phyloP scores from a whole-genome alignment of 225 moss, liverwort and hornwort species.

The Thuidium tamariscinum region DNA sequence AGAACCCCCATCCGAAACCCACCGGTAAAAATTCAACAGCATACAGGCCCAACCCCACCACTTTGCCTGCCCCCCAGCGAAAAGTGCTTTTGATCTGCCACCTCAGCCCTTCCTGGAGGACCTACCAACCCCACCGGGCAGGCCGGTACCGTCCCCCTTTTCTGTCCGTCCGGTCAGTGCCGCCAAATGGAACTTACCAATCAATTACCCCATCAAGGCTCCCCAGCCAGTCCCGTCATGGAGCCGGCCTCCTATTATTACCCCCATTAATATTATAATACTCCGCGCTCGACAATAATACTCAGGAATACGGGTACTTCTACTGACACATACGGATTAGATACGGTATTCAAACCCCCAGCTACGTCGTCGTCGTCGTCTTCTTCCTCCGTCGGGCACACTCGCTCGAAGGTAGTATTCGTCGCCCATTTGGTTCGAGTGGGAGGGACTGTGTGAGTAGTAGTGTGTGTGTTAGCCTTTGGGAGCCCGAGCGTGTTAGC shows the following conservation, averaged over 20 bases:
- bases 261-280: neutral
- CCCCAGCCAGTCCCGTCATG: neutral
- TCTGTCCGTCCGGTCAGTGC: neutral
- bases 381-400: neutral
- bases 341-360: neutral
- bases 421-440: neutral
- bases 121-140: neutral
- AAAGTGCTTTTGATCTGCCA: neutral
- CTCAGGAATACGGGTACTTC: accelerated
- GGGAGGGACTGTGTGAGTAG: neutral
- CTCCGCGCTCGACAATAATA: neutral
- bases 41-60: neutral
- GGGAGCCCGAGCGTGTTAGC: neutral
- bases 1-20: too few relatives aligned
- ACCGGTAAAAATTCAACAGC: neutral
- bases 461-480: neutral
- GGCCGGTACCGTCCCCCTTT: neutral
- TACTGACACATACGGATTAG: too few relatives aligned
- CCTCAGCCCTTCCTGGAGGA: neutral
- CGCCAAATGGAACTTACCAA: slow-evolving; percentile 11
- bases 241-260: slow-evolving; percentile 5
- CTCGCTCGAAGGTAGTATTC: neutral
- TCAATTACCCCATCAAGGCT: slow-evolving; percentile 6
- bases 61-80: neutral
- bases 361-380: neutral